Conservation (phyloP, 257 asterid genomes). For the Salvia hispanica region DNA sequence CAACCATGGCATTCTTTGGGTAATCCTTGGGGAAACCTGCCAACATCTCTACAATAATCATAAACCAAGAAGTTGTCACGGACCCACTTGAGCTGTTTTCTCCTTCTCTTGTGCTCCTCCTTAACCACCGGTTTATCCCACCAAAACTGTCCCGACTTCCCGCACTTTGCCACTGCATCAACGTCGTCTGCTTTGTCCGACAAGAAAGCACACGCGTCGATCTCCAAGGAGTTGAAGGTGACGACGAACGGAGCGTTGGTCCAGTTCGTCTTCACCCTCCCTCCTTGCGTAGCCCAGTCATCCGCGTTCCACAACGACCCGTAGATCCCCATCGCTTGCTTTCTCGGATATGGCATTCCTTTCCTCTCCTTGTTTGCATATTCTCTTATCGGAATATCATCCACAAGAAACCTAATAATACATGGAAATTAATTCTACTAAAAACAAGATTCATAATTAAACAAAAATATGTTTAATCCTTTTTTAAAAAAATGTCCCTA, state of each 20-base stretch:
- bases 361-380: slow-evolving; percentile 47
- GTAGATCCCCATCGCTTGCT: slow-evolving; percentile 57
- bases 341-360: slow-evolving; percentile 46
- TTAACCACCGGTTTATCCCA: slow-evolving; percentile 63
- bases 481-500: too few relatives aligned
- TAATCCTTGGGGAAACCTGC: slow-evolving; percentile 44
- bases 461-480: too few relatives aligned
- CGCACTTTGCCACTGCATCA: slow-evolving; percentile 40
- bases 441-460: not conserved
- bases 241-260: slow-evolving; percentile 51
- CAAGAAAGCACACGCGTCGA: slow-evolving; percentile 51
- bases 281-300: slow-evolving; percentile 74
- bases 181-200: slow-evolving; percentile 24
- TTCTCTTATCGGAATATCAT: slow-evolving; percentile 56
- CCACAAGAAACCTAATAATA: slow-evolving; percentile 49
- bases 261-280: slow-evolving; percentile 65
- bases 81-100: slow-evolving; percentile 40
- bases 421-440: not conserved
- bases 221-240: slow-evolving; percentile 39
- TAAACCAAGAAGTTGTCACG: slow-evolving; percentile 45
- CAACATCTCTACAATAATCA: slow-evolving; percentile 59
- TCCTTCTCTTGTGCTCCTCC: slow-evolving; percentile 35
- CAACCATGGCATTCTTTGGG: slow-evolving; percentile 50
- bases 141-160: slow-evolving; percentile 45
- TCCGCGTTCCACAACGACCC: slow-evolving; percentile 66